These are phyloP conservation scores for Vaccinium corymbosum DNA, from an alignment of 148 eudicot genomes.

Conservation along the genomic window DNA sequence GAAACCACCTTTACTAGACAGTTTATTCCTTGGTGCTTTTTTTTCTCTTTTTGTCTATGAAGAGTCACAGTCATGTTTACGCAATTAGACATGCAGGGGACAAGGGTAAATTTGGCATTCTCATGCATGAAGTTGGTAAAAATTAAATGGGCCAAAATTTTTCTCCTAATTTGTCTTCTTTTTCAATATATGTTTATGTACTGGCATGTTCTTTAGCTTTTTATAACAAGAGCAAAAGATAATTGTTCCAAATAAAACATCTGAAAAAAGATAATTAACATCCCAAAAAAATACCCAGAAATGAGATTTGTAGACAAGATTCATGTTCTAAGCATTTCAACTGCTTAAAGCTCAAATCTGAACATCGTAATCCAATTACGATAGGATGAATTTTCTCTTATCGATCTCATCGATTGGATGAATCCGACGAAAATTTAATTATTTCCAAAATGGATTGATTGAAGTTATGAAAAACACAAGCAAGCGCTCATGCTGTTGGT, in stretches of 20 bases:
- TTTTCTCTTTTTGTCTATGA: background rate
- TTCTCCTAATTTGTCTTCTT: background rate
- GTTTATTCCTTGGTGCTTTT: background rate
- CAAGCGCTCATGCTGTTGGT: conserved; percentile 1
- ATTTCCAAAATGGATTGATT: background rate
- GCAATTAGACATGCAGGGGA: background rate
- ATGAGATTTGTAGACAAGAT: too few species aligned
- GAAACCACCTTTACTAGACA: background rate
- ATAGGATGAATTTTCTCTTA: background rate
- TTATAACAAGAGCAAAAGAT: background rate
- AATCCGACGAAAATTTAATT: background rate
- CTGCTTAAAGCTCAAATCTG: background rate
- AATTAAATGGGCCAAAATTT: background rate
- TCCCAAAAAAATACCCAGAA: too few species aligned
- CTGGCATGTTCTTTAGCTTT: background rate
- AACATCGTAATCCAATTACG: background rate
- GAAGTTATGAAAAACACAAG: background rate
- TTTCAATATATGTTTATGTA: too few species aligned
- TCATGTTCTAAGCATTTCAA: too few species aligned
- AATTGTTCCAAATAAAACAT: too few species aligned
- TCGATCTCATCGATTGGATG: too few species aligned
- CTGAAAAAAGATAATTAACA: too few species aligned
- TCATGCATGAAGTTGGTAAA: background rate
- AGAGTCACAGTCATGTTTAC: background rate
- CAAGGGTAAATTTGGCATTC: background rate